phyloP scores from a whole-genome alignment of 176 grass and related monocot genomes.

The Musa acuminata region DNA sequence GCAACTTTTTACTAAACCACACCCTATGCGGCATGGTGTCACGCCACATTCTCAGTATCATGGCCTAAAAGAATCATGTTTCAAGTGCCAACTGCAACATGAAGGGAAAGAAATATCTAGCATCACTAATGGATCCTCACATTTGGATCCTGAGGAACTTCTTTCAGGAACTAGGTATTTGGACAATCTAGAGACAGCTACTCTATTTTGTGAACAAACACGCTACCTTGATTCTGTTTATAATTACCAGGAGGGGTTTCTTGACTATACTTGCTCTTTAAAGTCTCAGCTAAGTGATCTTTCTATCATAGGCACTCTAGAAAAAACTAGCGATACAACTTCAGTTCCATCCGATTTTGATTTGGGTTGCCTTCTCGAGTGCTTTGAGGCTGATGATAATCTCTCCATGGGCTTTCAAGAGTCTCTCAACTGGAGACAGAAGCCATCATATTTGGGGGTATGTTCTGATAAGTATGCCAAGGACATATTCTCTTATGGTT shows the following conservation, averaged over 20 bases:
- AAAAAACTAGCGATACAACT: conserved; percentile 18
- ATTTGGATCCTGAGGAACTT: conserved; percentile 3
- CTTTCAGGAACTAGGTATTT: conserved; percentile 41
- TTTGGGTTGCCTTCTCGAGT: conserved; percentile 58
- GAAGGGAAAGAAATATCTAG: conserved; percentile 5
- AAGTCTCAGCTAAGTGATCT: conserved; percentile 22
- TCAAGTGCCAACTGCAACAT: conserved; percentile 34
- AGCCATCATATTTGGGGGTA: conserved; percentile 32
- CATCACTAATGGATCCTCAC: neutral
- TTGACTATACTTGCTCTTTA: conserved; percentile 24
- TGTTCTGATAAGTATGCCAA: conserved; percentile 35
- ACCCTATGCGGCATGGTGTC: conserved; percentile 52
- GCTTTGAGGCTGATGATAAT: conserved; percentile 62
- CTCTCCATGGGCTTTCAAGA: conserved; percentile 60
- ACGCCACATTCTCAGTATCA: conserved; percentile 37
- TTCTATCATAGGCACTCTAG: conserved; percentile 18
- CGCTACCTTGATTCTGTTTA: conserved; percentile 58
- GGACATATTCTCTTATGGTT: conserved; percentile 90
- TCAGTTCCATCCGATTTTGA: conserved; percentile 42
- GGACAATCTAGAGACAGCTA: conserved; percentile 64
- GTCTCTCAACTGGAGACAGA: conserved; percentile 59
- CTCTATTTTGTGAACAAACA: conserved; percentile 59
- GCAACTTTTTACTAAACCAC: conserved; percentile 72
- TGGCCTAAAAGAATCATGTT: conserved; percentile 42
- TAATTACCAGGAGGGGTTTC: conserved; percentile 31